Evolutionary conservation across 768 basidiomycete species (phyloP).

Genomic region (Hypholoma sublateritium): DNA sequence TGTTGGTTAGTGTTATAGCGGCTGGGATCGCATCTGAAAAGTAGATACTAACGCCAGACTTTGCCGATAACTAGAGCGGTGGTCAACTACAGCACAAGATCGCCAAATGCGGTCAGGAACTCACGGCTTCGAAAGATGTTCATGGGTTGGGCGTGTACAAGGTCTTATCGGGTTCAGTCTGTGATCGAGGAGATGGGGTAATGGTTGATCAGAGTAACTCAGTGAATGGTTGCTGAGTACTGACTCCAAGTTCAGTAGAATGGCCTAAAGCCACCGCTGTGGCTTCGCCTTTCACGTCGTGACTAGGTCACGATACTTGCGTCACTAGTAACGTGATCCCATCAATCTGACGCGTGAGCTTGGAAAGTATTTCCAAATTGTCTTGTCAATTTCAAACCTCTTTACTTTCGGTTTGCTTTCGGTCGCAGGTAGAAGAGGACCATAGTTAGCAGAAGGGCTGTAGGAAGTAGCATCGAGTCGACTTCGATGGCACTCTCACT

Average conservation of each 20-base stretch:
- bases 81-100: not conserved
- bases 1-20: constrained; percentile 12
- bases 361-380: not conserved
- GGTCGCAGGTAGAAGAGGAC: too few species aligned
- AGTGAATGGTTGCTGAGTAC: not conserved
- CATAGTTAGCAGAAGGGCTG: too few species aligned
- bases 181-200: constrained; percentile 8
- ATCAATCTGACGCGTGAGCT: not conserved
- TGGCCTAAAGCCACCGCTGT: constrained; percentile 11
- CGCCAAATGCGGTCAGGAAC: constrained; percentile 26
- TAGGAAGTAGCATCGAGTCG: too few species aligned
- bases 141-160: constrained; percentile 39
- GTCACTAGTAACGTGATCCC: constrained; percentile 15
- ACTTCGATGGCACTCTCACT: too few species aligned
- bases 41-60: constrained; percentile 88
- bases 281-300: constrained; percentile 31
- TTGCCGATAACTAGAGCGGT: constrained; percentile 70
- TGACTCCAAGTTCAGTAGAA: constrained; percentile 2
- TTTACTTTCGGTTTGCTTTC: too few species aligned
- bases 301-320: constrained; percentile 34
- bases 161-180: too few species aligned
- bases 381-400: too few species aligned
- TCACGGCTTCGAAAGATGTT: constrained; percentile 82
- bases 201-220: constrained; percentile 2
- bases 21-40: constrained; percentile 9